Percentiles rank a stretch among this genome's conserved stretches.
These are phyloP conservation scores for Lunasporangiospora selenospora DNA, from an alignment of 192 early-diverging fungal genomes.

Conservation along the genomic window DNA sequence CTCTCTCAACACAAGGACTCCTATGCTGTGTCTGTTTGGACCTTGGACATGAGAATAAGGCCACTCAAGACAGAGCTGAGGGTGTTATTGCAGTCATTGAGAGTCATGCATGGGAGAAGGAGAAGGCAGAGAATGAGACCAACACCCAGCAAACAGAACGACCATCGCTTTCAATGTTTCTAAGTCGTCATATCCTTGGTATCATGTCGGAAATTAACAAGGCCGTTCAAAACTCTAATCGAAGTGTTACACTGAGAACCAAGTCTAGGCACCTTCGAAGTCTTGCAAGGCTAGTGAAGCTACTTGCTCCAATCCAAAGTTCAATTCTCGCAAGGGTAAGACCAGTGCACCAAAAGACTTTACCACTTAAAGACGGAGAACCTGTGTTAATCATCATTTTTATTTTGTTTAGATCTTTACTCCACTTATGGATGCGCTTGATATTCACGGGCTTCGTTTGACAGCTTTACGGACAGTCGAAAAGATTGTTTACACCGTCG, in stretches of 20 bases:
- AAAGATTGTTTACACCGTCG: not conserved
- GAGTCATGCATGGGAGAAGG: constrained; percentile 8
- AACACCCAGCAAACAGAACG: not conserved
- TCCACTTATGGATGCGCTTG: constrained; percentile 22
- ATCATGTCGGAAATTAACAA: constrained; percentile 39
- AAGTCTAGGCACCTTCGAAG: constrained; percentile 32
- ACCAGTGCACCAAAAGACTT: too few species aligned
- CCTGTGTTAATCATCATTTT: not conserved
- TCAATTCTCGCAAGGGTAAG: constrained; percentile 9
- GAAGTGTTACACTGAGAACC: constrained; percentile 5
- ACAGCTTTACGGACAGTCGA: constrained; percentile 7
- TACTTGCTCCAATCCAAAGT: not conserved
- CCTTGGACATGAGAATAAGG: constrained; percentile 18
- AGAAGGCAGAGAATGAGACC: not conserved
- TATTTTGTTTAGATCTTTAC: constrained; percentile 15
- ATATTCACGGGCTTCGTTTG: constrained; percentile 18
- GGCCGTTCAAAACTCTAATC: constrained; percentile 10
- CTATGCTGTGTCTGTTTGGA: constrained; percentile 22
- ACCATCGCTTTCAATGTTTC: constrained; percentile 13
- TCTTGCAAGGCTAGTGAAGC: constrained; percentile 3
- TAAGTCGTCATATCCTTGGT: constrained; percentile 26
- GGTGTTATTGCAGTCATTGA: constrained; percentile 17
- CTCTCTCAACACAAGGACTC: constrained; percentile 9
- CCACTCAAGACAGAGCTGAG: constrained; percentile 4
- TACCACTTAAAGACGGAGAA: not conserved